A percentile compares a stretch with the other conserved stretches of the same genome.
Conservation (phyloP, 257 asterid genomes). For the Nicotiana sylvestris region DNA sequence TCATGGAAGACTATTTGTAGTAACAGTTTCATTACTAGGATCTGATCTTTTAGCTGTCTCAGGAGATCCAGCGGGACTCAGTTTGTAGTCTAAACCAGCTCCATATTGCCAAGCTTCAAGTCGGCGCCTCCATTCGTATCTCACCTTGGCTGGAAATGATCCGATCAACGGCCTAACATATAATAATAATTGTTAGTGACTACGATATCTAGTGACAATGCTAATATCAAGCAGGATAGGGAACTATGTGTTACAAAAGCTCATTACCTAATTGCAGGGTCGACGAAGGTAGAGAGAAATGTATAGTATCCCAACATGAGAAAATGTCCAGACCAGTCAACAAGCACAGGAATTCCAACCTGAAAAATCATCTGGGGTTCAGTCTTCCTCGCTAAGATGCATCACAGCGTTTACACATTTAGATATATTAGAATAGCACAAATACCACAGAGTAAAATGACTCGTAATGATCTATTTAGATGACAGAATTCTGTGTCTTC, state of each 20-base stretch:
- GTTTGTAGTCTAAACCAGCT: constrained; percentile 81
- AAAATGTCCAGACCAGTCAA: constrained; percentile 88
- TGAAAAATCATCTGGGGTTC: constrained; percentile 20
- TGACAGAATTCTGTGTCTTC: not conserved
- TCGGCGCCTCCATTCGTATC: constrained; percentile 65
- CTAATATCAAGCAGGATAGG: not conserved
- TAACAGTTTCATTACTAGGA: not conserved
- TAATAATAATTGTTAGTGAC: not conserved
- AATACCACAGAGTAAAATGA: not conserved
- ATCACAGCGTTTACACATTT: not conserved
- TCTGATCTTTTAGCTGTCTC: not conserved
- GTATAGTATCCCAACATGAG: constrained; percentile 82
- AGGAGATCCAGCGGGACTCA: constrained; percentile 18
- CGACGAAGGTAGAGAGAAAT: constrained; percentile 64
- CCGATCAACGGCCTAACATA: constrained; percentile 53
- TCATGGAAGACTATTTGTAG: not conserved
- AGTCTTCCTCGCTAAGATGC: not conserved
- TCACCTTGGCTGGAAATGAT: constrained; percentile 51
- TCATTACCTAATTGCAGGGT: constrained; percentile 65
- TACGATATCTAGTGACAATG: not conserved
- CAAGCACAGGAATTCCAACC: constrained; percentile 78
- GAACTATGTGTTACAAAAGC: not conserved
- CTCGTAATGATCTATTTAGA: not conserved
- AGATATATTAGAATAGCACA: not conserved
- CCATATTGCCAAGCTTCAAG: constrained; percentile 98